Base-by-base conservation (phyloP, 257 asterid genomes). In the Ajuga chamaepitys region DNA sequence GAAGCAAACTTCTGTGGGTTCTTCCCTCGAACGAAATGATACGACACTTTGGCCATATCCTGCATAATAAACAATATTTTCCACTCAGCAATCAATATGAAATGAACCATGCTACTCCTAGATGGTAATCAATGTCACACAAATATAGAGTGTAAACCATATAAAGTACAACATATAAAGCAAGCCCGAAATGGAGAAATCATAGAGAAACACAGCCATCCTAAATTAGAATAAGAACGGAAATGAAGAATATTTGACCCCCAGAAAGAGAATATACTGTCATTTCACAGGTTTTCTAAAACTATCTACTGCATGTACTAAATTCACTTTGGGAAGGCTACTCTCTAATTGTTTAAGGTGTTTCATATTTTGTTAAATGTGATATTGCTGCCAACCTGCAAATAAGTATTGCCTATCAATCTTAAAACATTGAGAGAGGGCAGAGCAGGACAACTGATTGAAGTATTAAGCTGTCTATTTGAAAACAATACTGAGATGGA, bases 11-110 rank as follows among this genome's bases (percentile, higher is more conserved):
- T 86, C 85, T 83, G 81, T 3, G 88, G 89, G 78, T 78, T 80
- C 68, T 85, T 93, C 74, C 97, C 97, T 66, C 95, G 83, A 64
- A 86, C 88, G 76, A 84, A 93, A 80, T 93, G 95, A 78, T 84
- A 87, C 2, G 96, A 78, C 72, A 93, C 92, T 78, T 77, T 93
- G 46, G 85, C 86, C 96, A 89, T 87, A 74, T 93, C 99, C 97
- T 93, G 87, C 59, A 70, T 53, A 75, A 72, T 21, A 63, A 26
- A 60, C 18, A 67, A 50, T 17, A 30, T 37, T 46, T 58, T 30
- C 52, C 14, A 40, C 68, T 37, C 38, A 58, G 37, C 62, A 66
- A 41, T 47, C 51, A 56, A 73, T 44, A 48, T 18, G 17, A 62
- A 57, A 68, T n/a, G 56, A 62, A 70, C 66, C 54, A 58, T 34